Evolutionary conservation across 768 basidiomycete species (phyloP).

Genomic region (Pleurotus salmoneostramineus): DNA sequence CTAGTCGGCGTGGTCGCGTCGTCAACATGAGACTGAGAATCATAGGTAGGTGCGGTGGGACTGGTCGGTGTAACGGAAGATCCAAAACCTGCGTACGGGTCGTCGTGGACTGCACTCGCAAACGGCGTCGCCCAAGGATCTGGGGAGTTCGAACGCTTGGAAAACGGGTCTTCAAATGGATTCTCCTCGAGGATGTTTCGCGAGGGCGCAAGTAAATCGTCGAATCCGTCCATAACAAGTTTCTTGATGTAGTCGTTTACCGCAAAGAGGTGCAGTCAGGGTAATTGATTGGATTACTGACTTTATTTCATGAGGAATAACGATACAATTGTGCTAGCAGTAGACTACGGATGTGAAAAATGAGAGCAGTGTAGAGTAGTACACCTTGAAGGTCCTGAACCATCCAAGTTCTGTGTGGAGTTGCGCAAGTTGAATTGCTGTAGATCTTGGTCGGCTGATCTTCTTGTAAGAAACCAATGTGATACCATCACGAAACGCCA

Average conservation of each 20-base stretch:
- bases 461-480: background rate
- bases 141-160: conserved; percentile 62
- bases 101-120: conserved; percentile 19
- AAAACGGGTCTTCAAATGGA: conserved; percentile 72
- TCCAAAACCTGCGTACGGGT: conserved; percentile 7
- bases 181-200: conserved; percentile 65
- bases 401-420: no score
- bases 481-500: background rate
- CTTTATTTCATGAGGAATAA: no score
- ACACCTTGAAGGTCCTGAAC: no score
- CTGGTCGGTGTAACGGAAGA: conserved; percentile 12
- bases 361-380: no score
- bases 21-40: background rate
- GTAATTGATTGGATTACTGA: no score
- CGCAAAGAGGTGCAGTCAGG: background rate
- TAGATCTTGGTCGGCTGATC: background rate
- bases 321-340: no score
- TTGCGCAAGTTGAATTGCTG: background rate
- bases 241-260: background rate
- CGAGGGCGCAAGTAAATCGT: conserved; percentile 66
- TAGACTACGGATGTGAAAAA: background rate
- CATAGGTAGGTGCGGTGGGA: background rate
- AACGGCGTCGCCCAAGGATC: conserved; percentile 75
- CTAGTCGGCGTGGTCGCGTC: background rate
- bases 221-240: conserved; percentile 65